Conservation (phyloP, 805 yeast species). For the Starmerella ratchasimensis region DNA sequence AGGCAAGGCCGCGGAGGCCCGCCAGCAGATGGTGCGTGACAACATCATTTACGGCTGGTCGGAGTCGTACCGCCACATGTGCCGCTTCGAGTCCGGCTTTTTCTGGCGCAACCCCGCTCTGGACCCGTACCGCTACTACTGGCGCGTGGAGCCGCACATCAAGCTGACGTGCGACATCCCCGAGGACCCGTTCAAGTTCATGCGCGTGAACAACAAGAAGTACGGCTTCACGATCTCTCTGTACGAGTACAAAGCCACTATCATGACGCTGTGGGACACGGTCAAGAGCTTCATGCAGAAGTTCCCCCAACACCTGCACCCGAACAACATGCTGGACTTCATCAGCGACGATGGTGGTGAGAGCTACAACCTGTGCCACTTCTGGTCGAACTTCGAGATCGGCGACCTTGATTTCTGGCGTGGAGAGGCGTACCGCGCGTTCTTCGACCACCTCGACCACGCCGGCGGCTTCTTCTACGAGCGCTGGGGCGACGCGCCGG, state of each 20-base stretch:
- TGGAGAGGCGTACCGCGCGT: slow-evolving; percentile 40
- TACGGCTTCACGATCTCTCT: slow-evolving; percentile 69
- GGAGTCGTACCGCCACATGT: slow-evolving; percentile 76
- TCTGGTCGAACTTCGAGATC: slow-evolving; percentile 74
- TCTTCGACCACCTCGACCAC: slow-evolving; percentile 48
- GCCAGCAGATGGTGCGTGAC: slow-evolving; percentile 41
- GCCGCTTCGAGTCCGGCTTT: slow-evolving; percentile 75
- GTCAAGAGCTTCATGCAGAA: slow-evolving; percentile 49
- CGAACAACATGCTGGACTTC: slow-evolving; percentile 54
- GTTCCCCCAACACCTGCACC: slow-evolving; percentile 45
- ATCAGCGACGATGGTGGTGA: slow-evolving; percentile 57
- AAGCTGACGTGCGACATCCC: slow-evolving; percentile 62
- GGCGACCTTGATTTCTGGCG: slow-evolving; percentile 62
- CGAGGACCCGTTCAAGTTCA: slow-evolving; percentile 66
- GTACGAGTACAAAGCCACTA: slow-evolving; percentile 56
- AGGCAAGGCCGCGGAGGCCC: slow-evolving; percentile 48
- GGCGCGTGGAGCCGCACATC: slow-evolving; percentile 85
- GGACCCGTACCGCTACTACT: slow-evolving; percentile 65
- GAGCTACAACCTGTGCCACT: slow-evolving; percentile 71
- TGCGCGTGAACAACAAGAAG: slow-evolving; percentile 58
- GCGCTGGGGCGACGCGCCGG: slow-evolving; percentile 91
- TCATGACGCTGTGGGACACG: slow-evolving; percentile 63
- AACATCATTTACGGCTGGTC: slow-evolving; percentile 62
- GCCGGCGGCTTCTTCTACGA: slow-evolving; percentile 74
- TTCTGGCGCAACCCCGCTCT: slow-evolving; percentile 61